Base-by-base conservation (phyloP, 2,329 filamentous ascomycete species). In the Xylaria sp. region DNA sequence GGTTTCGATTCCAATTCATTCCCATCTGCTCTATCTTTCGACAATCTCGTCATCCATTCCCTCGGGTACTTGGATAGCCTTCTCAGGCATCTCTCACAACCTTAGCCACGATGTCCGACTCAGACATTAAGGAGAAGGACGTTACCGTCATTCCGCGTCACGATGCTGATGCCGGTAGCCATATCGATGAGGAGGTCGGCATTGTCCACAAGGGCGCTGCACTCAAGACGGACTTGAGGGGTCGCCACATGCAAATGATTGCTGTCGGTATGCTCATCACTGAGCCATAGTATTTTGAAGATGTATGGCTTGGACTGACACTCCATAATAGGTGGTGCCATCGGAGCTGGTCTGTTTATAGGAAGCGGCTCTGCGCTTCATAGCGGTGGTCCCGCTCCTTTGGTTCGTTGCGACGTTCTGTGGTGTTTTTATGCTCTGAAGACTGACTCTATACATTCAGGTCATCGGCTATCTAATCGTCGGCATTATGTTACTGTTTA, bases 311-410 rank as follows among this genome's bases (percentile, higher is more conserved):
- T 37, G 46, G 46, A 54, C 66, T 65, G 28, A 71, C 48, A 55
- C 31, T 31, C n/a, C 12, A 31, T 18, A 37, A 65, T 46, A 82
- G 81, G 82, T 63, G 82, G 82, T 75, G 80, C 82, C 15, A 84
- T 84, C 57, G 82, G 82, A 67, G 82, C 82, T 72, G 91, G 91
- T 82, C 84, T 93, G 10, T 93, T 93, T 78, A 89, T 94, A 67
- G 88, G 90, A 58, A 78, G 78, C 52, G 89, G 89, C 89, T 44
- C 81, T 92, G 62, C 81, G 84, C 28, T 28, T 28, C 28, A 28
- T 28, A 82, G 79, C n/a, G 90, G 89, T 75, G 91, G 90, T 31
- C 91, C 90, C 18, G 82, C 79, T 2, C 73, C 82, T 9, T 75
- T 85, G 70, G 76, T 80, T 76, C 39, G 81, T 79, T 44, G 41